These are phyloP conservation scores for Torrubiellomyces zombiae DNA, from an alignment of 2,329 filamentous ascomycete species.

Conservation along the genomic window DNA sequence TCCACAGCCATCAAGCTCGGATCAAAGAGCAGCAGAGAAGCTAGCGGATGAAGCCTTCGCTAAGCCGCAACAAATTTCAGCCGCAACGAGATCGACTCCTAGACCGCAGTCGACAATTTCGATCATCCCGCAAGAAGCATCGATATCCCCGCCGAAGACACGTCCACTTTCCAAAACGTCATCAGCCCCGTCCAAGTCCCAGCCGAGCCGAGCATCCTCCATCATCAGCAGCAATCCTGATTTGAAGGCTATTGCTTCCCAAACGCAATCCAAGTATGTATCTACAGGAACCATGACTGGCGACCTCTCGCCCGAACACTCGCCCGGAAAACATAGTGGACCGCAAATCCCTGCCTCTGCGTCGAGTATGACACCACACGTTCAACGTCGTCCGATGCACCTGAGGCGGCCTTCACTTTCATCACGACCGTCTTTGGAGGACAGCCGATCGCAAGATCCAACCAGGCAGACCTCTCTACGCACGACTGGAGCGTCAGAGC, in stretches of 20 bases:
- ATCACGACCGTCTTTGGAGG: conserved; percentile 8
- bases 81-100: conserved; percentile 8
- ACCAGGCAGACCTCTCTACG: conserved; percentile 7
- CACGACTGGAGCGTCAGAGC: conserved; percentile 19
- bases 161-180: conserved; percentile 19
- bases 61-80: conserved; percentile 15
- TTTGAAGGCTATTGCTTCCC: conserved; percentile 37
- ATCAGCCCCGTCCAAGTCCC: conserved; percentile 25
- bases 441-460: conserved; percentile 8
- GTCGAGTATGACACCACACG: background rate
- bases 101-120: conserved; percentile 18
- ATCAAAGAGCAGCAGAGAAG: conserved; percentile 54
- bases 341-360: background rate
- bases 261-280: conserved; percentile 23
- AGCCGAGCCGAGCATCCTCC: conserved; percentile 43
- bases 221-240: conserved; percentile 49
- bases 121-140: too few species aligned
- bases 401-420: conserved; percentile 8
- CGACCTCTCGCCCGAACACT: conserved; percentile 31
- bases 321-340: conserved; percentile 1
- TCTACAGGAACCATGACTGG: conserved; percentile 68
- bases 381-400: conserved; percentile 11
- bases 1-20: too few species aligned
- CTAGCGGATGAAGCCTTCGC: conserved; percentile 76
- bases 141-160: too few species aligned